Evolutionary conservation across 805 yeast species (phyloP).

Genomic region (Cyberlindnera petersonii): DNA sequence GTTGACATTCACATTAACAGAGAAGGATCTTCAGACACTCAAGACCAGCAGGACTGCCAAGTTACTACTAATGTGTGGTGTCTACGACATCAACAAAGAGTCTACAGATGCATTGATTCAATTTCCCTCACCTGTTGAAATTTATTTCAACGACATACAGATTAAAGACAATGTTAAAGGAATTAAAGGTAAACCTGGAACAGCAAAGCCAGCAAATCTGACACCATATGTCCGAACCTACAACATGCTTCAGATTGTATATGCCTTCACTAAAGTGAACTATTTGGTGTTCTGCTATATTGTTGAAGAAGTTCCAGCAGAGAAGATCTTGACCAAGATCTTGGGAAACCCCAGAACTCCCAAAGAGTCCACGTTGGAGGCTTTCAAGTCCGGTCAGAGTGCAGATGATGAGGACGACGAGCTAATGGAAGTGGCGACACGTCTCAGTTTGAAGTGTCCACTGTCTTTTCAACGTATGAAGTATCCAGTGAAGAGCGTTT

Average conservation of each 20-base stretch:
- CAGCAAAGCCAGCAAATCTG: constrained; percentile 78
- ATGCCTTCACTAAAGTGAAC: constrained; percentile 52
- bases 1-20: constrained; percentile 39
- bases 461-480: constrained; percentile 66
- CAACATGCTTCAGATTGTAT: constrained; percentile 50
- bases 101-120: constrained; percentile 38
- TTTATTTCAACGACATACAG: constrained; percentile 51
- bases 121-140: constrained; percentile 71
- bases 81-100: constrained; percentile 26
- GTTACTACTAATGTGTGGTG: constrained; percentile 55
- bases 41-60: constrained; percentile 29
- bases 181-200: constrained; percentile 68
- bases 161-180: constrained; percentile 64
- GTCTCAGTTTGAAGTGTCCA: constrained; percentile 73
- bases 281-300: constrained; percentile 54
- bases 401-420: constrained; percentile 62
- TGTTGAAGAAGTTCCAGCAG: constrained; percentile 45
- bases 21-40: constrained; percentile 40
- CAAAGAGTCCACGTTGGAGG: constrained; percentile 44
- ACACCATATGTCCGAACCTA: constrained; percentile 42
- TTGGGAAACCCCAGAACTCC: constrained; percentile 48
- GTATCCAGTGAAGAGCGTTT: constrained; percentile 64
- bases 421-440: constrained; percentile 59
- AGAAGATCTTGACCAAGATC: constrained; percentile 39
- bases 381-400: constrained; percentile 32